Base-by-base conservation (phyloP, 2,329 filamentous ascomycete species). In the Botrytis paeoniae region DNA sequence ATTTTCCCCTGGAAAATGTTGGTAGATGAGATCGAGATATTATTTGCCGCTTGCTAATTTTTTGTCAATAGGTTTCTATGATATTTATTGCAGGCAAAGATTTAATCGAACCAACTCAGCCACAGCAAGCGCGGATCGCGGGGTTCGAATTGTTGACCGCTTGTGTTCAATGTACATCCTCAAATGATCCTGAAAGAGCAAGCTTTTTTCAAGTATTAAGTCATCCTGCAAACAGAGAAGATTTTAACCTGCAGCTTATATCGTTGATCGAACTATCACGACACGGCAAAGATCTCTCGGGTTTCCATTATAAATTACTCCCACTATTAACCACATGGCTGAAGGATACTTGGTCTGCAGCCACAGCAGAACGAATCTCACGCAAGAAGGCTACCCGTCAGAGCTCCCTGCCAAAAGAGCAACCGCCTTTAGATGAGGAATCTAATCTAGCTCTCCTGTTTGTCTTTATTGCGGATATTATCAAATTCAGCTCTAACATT, bases 401-500 rank as follows among this genome's bases (percentile, higher is more conserved):
- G 75, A 75, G 83, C 80, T 75, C 78, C 77, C 39, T 69, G 4
- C 59, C 78, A 75, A 82, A 86, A 79, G 81, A 80, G 51, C 85
- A 78, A 75, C 79, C 81, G 12, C 80, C 82, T 69, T 75, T 79
- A 37, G 85, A 83, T 41, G 89, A 91, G 78, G 89, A 92, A 74
- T 86, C 86, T 76, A 90, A 89, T 77, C 84, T 94, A 70, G 83
- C 86, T 3, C 86, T 88, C 65, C 82, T 94, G 3, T 93, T 94
- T 78, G 82, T 84, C 20, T 92, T 90, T 76, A 85, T 92, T 71
- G 86, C 87, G 73, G 89, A 92, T 75, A 85, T 93, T 71, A 89
- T 93, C 83, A 93, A 93, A 79, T 94, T 93, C 84, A 93, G 91
- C 80, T 92, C 90, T 80, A 91, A 90, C 76, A 86, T 89, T 45